Conservation (phyloP, 805 yeast species). For the Metschnikowia similis region DNA sequence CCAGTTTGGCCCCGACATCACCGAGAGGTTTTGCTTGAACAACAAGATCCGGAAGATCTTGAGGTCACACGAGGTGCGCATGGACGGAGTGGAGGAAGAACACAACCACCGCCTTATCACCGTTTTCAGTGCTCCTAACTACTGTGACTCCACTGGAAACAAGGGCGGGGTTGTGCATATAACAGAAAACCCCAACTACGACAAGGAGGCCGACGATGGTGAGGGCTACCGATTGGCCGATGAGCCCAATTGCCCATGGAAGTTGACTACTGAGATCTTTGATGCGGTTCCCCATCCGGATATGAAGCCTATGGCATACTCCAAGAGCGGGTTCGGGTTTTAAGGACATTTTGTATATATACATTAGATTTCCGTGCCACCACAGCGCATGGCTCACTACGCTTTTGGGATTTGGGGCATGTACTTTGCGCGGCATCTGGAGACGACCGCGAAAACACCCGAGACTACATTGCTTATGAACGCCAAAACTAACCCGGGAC, state of each 20-base stretch:
- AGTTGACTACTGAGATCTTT: constrained; percentile 55
- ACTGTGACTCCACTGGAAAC: constrained; percentile 90
- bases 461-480: not conserved
- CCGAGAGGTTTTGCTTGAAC: constrained; percentile 66
- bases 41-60: constrained; percentile 77
- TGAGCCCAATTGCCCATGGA: constrained; percentile 42
- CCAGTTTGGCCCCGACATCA: constrained; percentile 96
- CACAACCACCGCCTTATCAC: constrained; percentile 85
- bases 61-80: constrained; percentile 93
- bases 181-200: constrained; percentile 41
- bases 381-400: not conserved
- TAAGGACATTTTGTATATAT: constrained; percentile 12
- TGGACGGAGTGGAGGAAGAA: constrained; percentile 84
- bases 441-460: not conserved
- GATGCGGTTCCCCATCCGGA: constrained; percentile 87
- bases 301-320: constrained; percentile 90
- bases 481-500: not conserved
- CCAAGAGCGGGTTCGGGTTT: constrained; percentile 42
- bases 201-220: constrained; percentile 42
- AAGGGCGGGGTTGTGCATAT: constrained; percentile 85
- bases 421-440: not conserved
- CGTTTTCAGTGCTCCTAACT: constrained; percentile 97
- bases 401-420: not conserved
- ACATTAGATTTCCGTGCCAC: not conserved
- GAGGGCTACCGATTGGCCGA: constrained; percentile 36